Percentiles rank a stretch among this genome's conserved stretches.
phyloP scores from a whole-genome alignment of 805 yeast species.

The Lachancea meyersii region DNA sequence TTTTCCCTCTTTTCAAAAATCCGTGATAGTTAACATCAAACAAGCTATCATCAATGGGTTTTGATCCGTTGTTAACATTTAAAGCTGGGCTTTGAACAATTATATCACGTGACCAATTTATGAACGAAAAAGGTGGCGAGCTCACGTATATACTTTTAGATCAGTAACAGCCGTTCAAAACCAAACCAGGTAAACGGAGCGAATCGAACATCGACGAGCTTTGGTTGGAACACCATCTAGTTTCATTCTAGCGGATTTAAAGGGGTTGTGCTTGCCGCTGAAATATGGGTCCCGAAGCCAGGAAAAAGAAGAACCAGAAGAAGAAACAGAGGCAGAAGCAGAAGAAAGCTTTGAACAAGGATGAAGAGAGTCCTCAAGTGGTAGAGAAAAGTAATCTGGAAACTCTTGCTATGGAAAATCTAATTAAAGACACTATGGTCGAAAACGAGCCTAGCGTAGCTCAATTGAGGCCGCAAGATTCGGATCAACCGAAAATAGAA shows the following conservation, averaged over 20 bases:
- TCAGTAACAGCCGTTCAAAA: too few species aligned
- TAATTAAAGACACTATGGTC: not conserved
- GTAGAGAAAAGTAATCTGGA: not conserved
- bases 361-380: not conserved
- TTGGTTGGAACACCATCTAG: too few species aligned
- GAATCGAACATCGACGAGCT: not conserved
- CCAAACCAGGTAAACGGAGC: not conserved
- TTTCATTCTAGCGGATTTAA: not conserved
- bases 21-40: too few species aligned
- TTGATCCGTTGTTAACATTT: too few species aligned
- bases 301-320: conserved; percentile 31
- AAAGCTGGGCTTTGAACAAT: too few species aligned
- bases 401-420: not conserved
- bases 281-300: conserved; percentile 31
- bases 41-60: too few species aligned
- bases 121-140: too few species aligned
- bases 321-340: conserved; percentile 31
- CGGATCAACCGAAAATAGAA: not conserved
- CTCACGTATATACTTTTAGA: too few species aligned
- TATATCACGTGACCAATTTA: too few species aligned
- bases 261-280: not conserved
- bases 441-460: not conserved
- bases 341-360: conserved; percentile 20
- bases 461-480: not conserved
- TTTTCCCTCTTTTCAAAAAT: too few species aligned